Base-by-base conservation (phyloP, 257 asterid species). In the Asclepias syriaca region DNA sequence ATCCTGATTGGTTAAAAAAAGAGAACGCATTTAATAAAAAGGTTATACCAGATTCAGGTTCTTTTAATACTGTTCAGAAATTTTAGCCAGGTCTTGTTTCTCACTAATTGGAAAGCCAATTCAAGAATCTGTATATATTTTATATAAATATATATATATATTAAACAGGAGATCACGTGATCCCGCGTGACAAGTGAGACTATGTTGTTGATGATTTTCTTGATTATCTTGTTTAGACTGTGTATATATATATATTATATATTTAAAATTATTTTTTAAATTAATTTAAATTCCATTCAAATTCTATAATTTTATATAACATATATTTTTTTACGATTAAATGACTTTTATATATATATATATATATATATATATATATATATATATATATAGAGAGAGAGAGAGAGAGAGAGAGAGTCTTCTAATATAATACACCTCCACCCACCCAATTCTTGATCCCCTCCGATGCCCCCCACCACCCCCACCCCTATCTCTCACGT, bases 111-210 rank as follows among this genome's bases (percentile, higher is more conserved):
- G 64, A n/a, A 8, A 19, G 21, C 66, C 66, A 60, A 63, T 63
- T 63, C 49, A 64, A 21, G 32, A 70, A 5, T 10, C 15, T 49
- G 13, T 49, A 49, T 49, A 22, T 37, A 63, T 51, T 14, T 70
- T 72, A 70, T 40, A 8, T 40, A 8, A 5, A 1, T 40, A 8
- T 40, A 8, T 40, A 1, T 40, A 8, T 40, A 0, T 40, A 1
- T 7, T 3, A 43, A 43, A 77, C 71, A 80, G 63, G 81, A 69
- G 82, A 80, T 85, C 95, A 86, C 92, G 88, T 89, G 92, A 83
- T 66, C 83, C 81, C 89, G 88, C 92, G 88, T 89, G 96, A 89
- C 84, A 82, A 76, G 74, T 76, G 84, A 79, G 84, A 80, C 82
- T 71, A 74, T 29, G 73, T 66, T 66, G 51, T 24, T 24, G 27